Evolutionary conservation across 1,284 basidiomycete species (phyloP).

Genomic region (Cystodermella granulosa): DNA sequence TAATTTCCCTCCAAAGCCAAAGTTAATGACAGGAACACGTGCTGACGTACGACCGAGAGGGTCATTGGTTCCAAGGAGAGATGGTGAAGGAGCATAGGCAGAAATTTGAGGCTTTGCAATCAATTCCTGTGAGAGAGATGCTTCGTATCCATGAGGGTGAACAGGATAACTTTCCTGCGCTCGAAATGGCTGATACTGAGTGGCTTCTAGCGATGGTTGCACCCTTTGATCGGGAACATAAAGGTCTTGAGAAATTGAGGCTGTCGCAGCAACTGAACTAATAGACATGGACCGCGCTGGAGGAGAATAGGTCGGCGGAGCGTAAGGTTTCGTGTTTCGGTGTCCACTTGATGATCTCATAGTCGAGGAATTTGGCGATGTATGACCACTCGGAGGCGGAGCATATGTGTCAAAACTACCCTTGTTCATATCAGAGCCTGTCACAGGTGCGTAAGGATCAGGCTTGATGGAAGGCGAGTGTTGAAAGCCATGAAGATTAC

Average conservation of each 20-base stretch:
- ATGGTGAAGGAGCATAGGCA: conserved; percentile 63
- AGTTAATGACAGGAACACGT: conserved; percentile 75
- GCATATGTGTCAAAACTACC: not conserved
- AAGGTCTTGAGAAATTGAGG: conserved; percentile 33
- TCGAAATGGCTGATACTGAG: not conserved
- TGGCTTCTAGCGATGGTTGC: conserved; percentile 2
- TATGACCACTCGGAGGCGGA: conserved; percentile 8
- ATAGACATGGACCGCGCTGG: not conserved
- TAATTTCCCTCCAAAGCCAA: conserved; percentile 85
- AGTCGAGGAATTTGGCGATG: too few species aligned
- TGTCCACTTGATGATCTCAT: conserved; percentile 27
- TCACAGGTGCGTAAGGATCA: not conserved
- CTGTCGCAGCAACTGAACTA: conserved; percentile 1
- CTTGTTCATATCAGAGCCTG: not conserved
- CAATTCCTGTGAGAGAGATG: conserved; percentile 30
- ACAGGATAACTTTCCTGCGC: not conserved
- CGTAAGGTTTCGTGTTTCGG: conserved; percentile 19
- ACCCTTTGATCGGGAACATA: conserved; percentile 37
- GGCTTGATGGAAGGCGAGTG: too few species aligned
- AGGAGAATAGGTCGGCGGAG: conserved; percentile 7
- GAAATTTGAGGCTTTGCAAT: conserved; percentile 44
- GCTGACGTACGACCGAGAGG: conserved; percentile 70
- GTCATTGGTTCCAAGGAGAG: conserved; percentile 76
- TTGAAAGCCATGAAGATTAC: too few species aligned
- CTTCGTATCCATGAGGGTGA: not conserved